phyloP scores from a whole-genome alignment of 495 filamentous ascomycete genomes.

The Talaromyces stipitatus region DNA sequence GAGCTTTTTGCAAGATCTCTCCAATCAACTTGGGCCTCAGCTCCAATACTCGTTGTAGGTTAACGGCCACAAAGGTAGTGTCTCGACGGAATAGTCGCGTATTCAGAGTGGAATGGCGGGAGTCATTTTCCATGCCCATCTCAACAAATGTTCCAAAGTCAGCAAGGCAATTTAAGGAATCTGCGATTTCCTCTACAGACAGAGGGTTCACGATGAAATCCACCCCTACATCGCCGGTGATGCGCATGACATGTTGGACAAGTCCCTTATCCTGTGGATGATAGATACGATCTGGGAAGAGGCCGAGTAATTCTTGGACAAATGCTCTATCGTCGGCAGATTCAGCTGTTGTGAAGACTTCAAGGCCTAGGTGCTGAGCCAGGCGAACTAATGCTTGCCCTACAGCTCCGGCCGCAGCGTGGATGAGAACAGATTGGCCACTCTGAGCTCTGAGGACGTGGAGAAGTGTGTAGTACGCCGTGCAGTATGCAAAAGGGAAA shows the following conservation, averaged over 20 bases:
- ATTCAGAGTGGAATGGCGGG: constrained; percentile 11
- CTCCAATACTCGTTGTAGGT: constrained; percentile 26
- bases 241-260: neutral
- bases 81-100: constrained; percentile 18
- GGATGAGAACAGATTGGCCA: constrained; percentile 41
- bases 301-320: constrained; percentile 27
- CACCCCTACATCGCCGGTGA: constrained; percentile 11
- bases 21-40: too few species aligned
- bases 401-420: constrained; percentile 47
- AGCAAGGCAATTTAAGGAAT: constrained; percentile 29
- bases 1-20: too few species aligned
- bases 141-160: constrained; percentile 38
- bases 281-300: constrained; percentile 38
- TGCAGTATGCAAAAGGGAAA: too few species aligned
- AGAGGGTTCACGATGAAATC: constrained; percentile 19
- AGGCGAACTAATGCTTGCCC: constrained; percentile 41
- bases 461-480: too few species aligned
- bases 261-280: constrained; percentile 32
- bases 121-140: constrained; percentile 31
- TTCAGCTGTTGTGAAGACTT: constrained; percentile 38
- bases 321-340: constrained; percentile 29
- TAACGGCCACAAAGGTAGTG: constrained; percentile 33
- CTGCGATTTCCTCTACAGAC: constrained; percentile 12
- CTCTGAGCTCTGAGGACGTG: too few species aligned
- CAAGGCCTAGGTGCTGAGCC: constrained; percentile 20